phyloP scores from a whole-genome alignment of 129 eudicot genomes.

The Solidago caesia region DNA sequence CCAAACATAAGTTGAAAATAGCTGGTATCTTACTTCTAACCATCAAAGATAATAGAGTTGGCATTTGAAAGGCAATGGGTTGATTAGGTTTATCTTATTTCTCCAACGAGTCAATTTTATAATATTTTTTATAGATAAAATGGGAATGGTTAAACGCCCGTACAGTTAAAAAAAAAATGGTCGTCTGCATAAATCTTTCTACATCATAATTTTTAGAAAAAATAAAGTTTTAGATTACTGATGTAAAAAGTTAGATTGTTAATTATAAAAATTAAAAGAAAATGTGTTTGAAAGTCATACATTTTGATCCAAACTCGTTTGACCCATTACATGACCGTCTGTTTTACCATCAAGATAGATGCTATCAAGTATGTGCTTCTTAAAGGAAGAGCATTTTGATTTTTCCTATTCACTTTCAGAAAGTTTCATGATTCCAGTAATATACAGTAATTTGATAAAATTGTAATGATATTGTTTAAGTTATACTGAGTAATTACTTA shows the following conservation, averaged over 20 bases:
- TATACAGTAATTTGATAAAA: too few relatives aligned
- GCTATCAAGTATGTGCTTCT: neutral
- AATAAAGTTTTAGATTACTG: too few relatives aligned
- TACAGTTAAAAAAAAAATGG: too few relatives aligned
- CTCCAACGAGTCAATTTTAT: neutral
- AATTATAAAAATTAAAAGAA: too few relatives aligned
- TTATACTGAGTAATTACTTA: neutral
- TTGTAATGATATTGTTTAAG: neutral
- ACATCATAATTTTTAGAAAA: too few relatives aligned
- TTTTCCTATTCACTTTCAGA: neutral
- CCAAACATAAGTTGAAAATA: neutral
- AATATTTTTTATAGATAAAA: neutral
- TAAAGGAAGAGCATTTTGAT: neutral
- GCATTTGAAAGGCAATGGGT: neutral
- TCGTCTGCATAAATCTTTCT: too few relatives aligned
- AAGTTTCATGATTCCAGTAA: neutral
- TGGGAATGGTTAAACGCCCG: neutral
- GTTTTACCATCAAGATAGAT: neutral
- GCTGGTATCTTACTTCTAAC: neutral
- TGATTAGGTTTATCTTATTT: neutral
- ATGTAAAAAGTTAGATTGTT: too few relatives aligned
- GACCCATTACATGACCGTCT: neutral
- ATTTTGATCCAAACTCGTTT: too few relatives aligned
- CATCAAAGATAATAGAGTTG: neutral
- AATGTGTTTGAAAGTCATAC: too few relatives aligned